Evolutionary conservation across 176 grass and related monocot species (phyloP).

Genomic region (Stipa capillata): DNA sequence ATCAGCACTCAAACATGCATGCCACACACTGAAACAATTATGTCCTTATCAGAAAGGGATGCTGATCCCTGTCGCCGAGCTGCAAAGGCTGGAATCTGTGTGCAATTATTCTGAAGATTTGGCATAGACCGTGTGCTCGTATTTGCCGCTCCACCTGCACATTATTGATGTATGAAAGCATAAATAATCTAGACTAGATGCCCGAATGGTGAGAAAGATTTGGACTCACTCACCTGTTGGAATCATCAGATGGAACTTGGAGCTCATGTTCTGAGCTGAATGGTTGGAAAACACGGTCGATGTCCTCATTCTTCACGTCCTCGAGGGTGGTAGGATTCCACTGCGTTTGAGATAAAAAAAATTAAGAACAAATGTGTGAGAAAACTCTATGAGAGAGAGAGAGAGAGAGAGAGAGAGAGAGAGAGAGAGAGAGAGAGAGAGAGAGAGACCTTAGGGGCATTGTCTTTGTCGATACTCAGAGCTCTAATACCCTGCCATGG

Average conservation of each 20-base stretch:
- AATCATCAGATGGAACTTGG: conserved; percentile 51
- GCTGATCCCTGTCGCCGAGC: background rate
- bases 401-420: background rate
- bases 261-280: conserved; percentile 73
- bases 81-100: background rate
- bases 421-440: no score
- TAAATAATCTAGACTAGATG: background rate
- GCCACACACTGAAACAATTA: background rate
- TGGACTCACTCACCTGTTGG: conserved; percentile 40
- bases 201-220: background rate
- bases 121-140: conserved; percentile 52
- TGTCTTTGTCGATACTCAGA: conserved; percentile 88
- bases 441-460: conserved; percentile 66
- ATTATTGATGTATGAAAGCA: background rate
- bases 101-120: background rate
- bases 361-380: background rate
- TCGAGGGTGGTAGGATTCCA: conserved; percentile 62
- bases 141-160: conserved; percentile 85
- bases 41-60: background rate
- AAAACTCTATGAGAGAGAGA: background rate
- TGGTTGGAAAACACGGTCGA: conserved; percentile 55
- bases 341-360: conserved; percentile 27
- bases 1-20: background rate
- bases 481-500: conserved; percentile 79
- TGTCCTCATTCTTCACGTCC: conserved; percentile 56